phyloP scores from a whole-genome alignment of 805 yeast species.

The Starmera dryadoides region DNA sequence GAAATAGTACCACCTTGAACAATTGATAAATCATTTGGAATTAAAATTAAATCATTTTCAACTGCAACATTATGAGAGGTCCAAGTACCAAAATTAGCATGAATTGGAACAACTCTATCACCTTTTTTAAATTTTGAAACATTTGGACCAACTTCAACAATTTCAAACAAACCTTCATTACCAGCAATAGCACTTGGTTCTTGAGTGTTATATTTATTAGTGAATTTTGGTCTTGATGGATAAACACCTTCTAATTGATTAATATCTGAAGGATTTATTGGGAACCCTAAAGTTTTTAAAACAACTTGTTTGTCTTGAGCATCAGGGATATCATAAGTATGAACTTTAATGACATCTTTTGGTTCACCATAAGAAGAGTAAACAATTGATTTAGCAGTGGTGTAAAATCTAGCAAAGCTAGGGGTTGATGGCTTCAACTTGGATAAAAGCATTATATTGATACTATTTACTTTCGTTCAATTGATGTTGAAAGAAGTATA shows the following conservation, averaged over 20 bases:
- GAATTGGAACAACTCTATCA: conserved; percentile 82
- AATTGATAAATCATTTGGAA: conserved; percentile 41
- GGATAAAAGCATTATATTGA: background rate
- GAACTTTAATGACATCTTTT: conserved; percentile 42
- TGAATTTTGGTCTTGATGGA: conserved; percentile 62
- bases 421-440: background rate
- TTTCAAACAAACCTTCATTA: conserved; percentile 87
- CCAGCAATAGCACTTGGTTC: conserved; percentile 82
- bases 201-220: conserved; percentile 44
- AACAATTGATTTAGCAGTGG: conserved; percentile 56
- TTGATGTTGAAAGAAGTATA: background rate
- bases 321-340: conserved; percentile 42
- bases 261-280: conserved; percentile 86
- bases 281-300: conserved; percentile 69
- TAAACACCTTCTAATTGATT: conserved; percentile 83
- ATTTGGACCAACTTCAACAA: conserved; percentile 59
- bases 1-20: conserved; percentile 80
- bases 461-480: too few species aligned
- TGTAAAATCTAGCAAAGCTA: conserved; percentile 10
- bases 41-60: conserved; percentile 44
- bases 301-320: conserved; percentile 42
- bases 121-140: conserved; percentile 49
- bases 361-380: conserved; percentile 68
- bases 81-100: conserved; percentile 91
- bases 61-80: conserved; percentile 61